A percentile compares a stretch with the other conserved stretches of the same genome.
Evolutionary conservation across 108 stramenopile species (phyloP).

Genomic region (Schizochytrium sp.): DNA sequence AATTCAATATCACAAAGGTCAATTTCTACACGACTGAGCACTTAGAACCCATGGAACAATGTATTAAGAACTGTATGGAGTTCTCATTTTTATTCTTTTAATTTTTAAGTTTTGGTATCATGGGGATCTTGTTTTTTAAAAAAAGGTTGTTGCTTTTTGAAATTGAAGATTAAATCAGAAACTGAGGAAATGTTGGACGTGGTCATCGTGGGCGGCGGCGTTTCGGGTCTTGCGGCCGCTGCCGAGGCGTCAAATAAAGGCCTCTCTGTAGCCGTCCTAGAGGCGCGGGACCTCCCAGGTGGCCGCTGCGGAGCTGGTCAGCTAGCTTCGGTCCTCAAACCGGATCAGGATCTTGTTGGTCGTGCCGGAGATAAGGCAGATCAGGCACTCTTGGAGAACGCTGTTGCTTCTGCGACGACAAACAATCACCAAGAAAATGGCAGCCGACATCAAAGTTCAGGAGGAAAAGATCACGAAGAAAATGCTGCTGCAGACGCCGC

Average conservation of each 20-base stretch:
- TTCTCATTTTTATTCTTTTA: no score
- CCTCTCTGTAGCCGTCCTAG: neutral
- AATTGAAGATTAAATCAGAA: no score
- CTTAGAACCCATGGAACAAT: no score
- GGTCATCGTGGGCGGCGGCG: conserved; percentile 44
- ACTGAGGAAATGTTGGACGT: neutral
- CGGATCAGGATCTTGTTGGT: neutral
- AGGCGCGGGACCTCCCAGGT: neutral
- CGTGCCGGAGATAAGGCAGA: neutral
- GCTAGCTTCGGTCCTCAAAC: no score
- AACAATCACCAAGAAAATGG: neutral
- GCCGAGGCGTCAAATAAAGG: no score
- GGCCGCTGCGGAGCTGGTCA: neutral
- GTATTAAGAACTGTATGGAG: no score
- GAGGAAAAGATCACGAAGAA: conserved; percentile 3
- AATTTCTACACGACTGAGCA: no score
- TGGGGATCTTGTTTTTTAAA: no score
- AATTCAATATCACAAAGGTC: no score
- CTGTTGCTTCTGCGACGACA: neutral
- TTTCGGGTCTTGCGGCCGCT: conserved; percentile 26
- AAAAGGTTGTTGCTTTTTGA: no score
- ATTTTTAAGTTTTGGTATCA: no score
- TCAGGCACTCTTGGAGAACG: neutral
- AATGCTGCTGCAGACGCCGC: neutral
- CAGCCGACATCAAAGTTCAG: neutral